phyloP scores from a whole-genome alignment of 176 grass and related monocot species.

The Urochloa ruziziensis region DNA sequence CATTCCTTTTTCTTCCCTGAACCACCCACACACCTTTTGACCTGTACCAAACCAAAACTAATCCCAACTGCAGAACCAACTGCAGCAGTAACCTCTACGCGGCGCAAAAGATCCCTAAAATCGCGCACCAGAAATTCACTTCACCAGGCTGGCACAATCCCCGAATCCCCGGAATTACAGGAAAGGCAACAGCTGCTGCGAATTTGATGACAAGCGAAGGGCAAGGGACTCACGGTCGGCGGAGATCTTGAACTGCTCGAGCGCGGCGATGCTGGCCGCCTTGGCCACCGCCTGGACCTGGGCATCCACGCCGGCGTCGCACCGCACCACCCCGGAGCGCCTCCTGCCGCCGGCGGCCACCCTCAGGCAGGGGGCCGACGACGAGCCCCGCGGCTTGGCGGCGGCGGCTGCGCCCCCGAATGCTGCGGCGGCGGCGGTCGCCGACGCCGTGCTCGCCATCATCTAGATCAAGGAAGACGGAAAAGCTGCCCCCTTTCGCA shows the following conservation, averaged over 20 bases:
- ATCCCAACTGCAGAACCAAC: neutral
- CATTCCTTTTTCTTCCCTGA: neutral
- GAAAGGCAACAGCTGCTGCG: neutral
- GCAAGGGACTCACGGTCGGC: slow-evolving; percentile 71
- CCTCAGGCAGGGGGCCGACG: slow-evolving; percentile 23
- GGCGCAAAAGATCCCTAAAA: slow-evolving; percentile 2
- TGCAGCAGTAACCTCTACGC: neutral
- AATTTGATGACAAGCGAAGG: neutral
- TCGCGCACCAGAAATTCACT: neutral
- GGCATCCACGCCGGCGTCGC: too few relatives aligned
- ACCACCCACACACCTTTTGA: neutral
- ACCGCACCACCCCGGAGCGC: neutral
- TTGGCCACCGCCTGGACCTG: too few relatives aligned
- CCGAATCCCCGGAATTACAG: neutral
- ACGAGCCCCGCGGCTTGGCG: slow-evolving; percentile 20
- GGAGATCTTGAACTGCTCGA: slow-evolving; percentile 99
- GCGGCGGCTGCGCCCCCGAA: slow-evolving; percentile 33
- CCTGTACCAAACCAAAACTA: slow-evolving; percentile 15
- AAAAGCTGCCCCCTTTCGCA: neutral
- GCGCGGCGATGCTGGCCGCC: slow-evolving; percentile 50
- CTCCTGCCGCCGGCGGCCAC: slow-evolving; percentile 29
- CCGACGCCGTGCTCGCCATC: slow-evolving; percentile 48
- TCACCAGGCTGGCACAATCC: neutral
- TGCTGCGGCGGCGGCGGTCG: slow-evolving; percentile 55
- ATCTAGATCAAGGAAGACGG: slow-evolving; percentile 24